Evolutionary conservation across 108 stramenopile species (phyloP).

Genomic region (Schizochytrium sp.): DNA sequence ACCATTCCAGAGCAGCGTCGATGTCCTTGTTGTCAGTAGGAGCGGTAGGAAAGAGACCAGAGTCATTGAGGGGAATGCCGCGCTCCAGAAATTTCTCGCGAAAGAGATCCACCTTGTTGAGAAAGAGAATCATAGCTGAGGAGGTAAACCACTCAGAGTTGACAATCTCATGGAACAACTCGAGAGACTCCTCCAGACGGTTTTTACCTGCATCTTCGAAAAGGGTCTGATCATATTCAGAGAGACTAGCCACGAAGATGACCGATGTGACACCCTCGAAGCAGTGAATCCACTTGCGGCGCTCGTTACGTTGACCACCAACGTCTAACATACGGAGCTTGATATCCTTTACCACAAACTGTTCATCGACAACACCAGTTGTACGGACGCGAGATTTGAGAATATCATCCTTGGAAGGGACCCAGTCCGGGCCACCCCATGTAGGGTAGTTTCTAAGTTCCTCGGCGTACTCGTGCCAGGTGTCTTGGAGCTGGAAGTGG

Average conservation of each 20-base stretch:
- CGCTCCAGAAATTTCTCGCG: conserved; percentile 45
- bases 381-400: conserved; percentile 66
- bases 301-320: conserved; percentile 76
- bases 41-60: conserved; percentile 84
- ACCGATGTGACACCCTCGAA: conserved; percentile 65
- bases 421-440: conserved; percentile 61
- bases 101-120: conserved; percentile 70
- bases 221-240: conserved; percentile 67
- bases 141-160: conserved; percentile 59
- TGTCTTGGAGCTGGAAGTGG: conserved; percentile 69
- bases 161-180: conserved; percentile 62
- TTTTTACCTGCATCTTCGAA: conserved; percentile 66
- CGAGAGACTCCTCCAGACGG: conserved; percentile 67
- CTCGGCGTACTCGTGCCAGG: conserved; percentile 55
- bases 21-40: conserved; percentile 84
- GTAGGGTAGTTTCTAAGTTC: background rate
- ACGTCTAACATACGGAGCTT: conserved; percentile 73
- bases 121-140: conserved; percentile 66
- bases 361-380: conserved; percentile 68
- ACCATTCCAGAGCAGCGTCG: conserved; percentile 89
- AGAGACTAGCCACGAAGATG: conserved; percentile 65
- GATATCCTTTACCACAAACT: conserved; percentile 35
- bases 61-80: conserved; percentile 22
- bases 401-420: conserved; percentile 65
- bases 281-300: conserved; percentile 78